Conservation (phyloP, 345 rosid genomes). For the Bruguiera parviflora region DNA sequence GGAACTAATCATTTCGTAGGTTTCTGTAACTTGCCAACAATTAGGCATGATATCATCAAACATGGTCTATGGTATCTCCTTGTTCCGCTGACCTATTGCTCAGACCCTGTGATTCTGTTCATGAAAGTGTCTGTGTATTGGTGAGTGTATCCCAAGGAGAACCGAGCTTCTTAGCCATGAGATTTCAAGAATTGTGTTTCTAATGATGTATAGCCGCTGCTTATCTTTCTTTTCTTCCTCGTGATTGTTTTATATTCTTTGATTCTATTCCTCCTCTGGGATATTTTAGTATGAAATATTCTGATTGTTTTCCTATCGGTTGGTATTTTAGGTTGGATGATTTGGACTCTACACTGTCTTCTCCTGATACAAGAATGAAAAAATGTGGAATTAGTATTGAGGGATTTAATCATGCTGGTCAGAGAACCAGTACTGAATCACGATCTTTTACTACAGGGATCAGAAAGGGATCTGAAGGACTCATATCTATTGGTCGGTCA, state of each 20-base stretch:
- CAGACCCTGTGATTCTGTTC: no score
- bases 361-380: conserved; percentile 55
- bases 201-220: background rate
- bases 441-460: conserved; percentile 76
- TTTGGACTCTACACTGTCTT: conserved; percentile 66
- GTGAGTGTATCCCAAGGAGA: no score
- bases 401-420: conserved; percentile 45
- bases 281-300: background rate
- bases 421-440: conserved; percentile 45
- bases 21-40: background rate
- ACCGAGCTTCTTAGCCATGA: no score
- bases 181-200: no score
- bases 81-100: no score
- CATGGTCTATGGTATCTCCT: background rate
- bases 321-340: conserved; percentile 71
- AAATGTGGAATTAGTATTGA: conserved; percentile 72
- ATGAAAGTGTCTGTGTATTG: no score
- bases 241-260: background rate
- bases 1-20: no score
- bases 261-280: background rate
- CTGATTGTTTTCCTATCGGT: conserved; percentile 7
- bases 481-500: conserved; percentile 85
- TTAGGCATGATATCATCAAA: background rate
- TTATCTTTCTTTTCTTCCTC: background rate
- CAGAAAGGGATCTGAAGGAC: conserved; percentile 84